These are phyloP conservation scores for Picochlorum sp. DNA, from an alignment of 139 green algal species.

Conservation along the genomic window DNA sequence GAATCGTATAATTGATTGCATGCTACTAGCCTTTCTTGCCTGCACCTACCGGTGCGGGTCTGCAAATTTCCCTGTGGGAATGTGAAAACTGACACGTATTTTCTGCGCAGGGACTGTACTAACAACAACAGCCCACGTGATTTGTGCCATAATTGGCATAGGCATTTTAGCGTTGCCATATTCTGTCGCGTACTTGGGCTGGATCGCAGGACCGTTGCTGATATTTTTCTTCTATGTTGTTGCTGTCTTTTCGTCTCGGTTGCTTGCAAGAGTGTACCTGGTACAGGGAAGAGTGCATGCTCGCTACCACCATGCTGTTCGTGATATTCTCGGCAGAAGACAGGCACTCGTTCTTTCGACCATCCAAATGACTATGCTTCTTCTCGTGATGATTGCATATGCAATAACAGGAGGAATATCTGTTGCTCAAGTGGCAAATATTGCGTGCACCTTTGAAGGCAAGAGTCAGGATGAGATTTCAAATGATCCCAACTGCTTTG, in stretches of 20 bases:
- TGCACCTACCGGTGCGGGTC: too few relatives aligned
- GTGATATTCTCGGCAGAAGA: constrained; percentile 1
- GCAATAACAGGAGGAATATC: background rate
- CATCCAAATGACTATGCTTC: background rate
- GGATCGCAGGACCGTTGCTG: constrained; percentile 15
- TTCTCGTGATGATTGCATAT: background rate
- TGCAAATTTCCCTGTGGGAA: too few relatives aligned
- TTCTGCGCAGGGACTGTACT: background rate
- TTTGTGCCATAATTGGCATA: constrained; percentile 4
- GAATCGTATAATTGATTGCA: too few relatives aligned
- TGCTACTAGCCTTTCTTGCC: too few relatives aligned
- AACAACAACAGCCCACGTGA: background rate
- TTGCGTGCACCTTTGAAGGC: background rate
- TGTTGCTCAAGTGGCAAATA: background rate
- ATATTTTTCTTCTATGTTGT: constrained; percentile 11
- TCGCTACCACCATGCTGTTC: background rate
- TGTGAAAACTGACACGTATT: too few relatives aligned
- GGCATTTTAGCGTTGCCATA: constrained; percentile 20
- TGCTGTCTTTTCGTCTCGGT: background rate
- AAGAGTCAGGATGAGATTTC: background rate
- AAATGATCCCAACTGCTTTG: constrained; percentile 8
- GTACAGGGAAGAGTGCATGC: background rate
- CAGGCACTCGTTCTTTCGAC: background rate
- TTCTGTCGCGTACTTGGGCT: constrained; percentile 14
- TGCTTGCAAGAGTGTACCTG: background rate